These are phyloP conservation scores for Protomyces pachydermus DNA, from an alignment of 1,139 yeast genomes.

Conservation along the genomic window DNA sequence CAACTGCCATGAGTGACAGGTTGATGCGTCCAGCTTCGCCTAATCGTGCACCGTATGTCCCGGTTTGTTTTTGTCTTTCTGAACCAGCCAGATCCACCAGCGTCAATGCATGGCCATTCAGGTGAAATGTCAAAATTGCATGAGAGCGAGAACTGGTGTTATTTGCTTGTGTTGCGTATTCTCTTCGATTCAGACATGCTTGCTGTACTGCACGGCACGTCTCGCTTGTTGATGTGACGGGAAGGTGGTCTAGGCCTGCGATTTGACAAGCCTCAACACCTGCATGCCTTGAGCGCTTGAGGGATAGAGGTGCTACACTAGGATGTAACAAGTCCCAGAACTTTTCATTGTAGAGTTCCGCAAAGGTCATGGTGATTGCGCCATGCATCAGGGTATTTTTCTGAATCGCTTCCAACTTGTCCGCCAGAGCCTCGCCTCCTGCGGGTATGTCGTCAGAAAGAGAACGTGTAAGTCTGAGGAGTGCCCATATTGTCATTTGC, in stretches of 20 bases:
- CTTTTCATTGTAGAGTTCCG: conserved; percentile 40
- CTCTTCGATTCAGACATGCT: not conserved
- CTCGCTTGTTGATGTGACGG: conserved; percentile 22
- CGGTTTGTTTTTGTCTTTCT: conserved; percentile 47
- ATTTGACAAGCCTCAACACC: not conserved
- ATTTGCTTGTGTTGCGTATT: conserved; percentile 7
- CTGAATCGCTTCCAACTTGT: not conserved
- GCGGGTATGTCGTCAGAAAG: not conserved
- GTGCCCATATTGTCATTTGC: conserved; percentile 41
- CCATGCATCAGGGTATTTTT: not conserved
- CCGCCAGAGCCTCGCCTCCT: not conserved
- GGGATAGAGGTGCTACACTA: not conserved
- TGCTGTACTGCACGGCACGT: conserved; percentile 21
- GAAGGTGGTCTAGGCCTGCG: not conserved
- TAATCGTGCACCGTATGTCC: conserved; percentile 44
- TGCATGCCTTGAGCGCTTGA: not conserved
- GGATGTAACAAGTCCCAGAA: conserved; percentile 36
- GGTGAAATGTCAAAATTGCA: conserved; percentile 34
- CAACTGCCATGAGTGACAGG: conserved; percentile 46
- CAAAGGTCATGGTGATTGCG: conserved; percentile 38
- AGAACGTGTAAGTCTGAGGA: conserved; percentile 40
- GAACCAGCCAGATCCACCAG: conserved; percentile 50
- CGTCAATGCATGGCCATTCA: conserved; percentile 34
- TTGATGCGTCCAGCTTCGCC: conserved; percentile 49
- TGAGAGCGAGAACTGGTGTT: conserved; percentile 29